Evolutionary conservation across 306 rosid species (phyloP).

Genomic region (Alnus rubra): DNA sequence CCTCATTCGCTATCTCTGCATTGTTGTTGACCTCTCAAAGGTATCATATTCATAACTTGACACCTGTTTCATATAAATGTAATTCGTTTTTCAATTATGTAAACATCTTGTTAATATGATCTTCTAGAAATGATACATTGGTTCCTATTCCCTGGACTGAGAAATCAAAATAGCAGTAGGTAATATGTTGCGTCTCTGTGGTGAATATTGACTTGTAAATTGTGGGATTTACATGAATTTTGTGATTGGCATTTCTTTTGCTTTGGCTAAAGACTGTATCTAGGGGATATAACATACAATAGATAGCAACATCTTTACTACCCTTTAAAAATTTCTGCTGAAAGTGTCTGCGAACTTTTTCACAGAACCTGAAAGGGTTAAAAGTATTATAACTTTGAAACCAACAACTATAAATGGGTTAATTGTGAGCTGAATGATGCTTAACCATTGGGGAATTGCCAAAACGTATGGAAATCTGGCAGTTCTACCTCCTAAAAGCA

Average conservation of each 20-base stretch:
- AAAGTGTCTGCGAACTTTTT: background rate
- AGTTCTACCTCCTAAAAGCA: conserved; percentile 5
- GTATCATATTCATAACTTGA: conserved; percentile 37
- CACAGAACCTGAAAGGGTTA: background rate
- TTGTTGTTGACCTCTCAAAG: conserved; percentile 81
- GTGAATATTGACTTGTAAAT: background rate
- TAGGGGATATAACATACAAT: background rate
- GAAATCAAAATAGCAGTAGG: background rate
- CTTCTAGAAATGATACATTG: background rate
- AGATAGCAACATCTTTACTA: background rate
- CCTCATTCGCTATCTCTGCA: conserved; percentile 78
- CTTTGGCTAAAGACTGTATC: background rate
- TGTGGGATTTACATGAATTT: background rate
- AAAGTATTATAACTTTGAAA: conserved; percentile 6
- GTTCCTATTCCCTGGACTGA: background rate
- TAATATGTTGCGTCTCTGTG: background rate
- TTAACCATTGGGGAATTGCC: too few relatives aligned
- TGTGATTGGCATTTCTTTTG: background rate
- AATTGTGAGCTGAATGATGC: conserved; percentile 13
- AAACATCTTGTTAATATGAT: conserved; percentile 1
- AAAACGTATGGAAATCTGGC: too few relatives aligned
- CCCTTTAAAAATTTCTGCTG: background rate
- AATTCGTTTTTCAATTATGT: background rate
- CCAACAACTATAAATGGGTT: background rate
- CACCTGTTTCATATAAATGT: background rate